Percentiles rank a stretch among this genome's conserved stretches.
These are phyloP conservation scores for Chrysopogon serrulatus DNA, from an alignment of 176 grass and related monocot genomes.

Conservation along the genomic window DNA sequence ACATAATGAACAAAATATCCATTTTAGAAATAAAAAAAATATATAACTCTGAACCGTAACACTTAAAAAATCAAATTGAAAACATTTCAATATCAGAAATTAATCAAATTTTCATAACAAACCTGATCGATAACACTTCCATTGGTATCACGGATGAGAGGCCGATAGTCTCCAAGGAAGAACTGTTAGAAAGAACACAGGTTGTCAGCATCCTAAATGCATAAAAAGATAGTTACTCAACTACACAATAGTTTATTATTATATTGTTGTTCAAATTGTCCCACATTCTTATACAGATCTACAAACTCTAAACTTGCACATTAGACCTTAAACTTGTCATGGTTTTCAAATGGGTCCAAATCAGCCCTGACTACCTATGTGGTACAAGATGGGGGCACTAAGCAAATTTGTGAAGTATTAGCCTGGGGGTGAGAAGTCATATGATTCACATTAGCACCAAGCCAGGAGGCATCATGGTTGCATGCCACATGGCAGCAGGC, in stretches of 20 bases:
- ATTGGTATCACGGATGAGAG: constrained; percentile 73
- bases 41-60: not conserved
- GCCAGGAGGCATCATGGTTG: not conserved
- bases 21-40: not conserved
- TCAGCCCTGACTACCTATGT: not conserved
- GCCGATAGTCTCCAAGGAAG: constrained; percentile 98
- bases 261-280: not conserved
- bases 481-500: not conserved
- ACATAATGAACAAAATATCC: not conserved
- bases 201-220: constrained; percentile 8
- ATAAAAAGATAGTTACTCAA: not conserved
- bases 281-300: not conserved
- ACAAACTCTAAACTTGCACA: not conserved
- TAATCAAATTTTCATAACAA: not conserved
- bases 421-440: not conserved
- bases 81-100: not conserved
- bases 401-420: not conserved
- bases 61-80: not conserved
- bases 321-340: not conserved
- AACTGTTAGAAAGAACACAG: constrained; percentile 44
- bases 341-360: not conserved
- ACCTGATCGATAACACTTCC: constrained; percentile 92
- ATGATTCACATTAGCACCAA: not conserved
- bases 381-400: not conserved
- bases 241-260: not conserved